Evolutionary conservation across 495 filamentous ascomycete species (phyloP).

Genomic region (Durotheca rogersii): DNA sequence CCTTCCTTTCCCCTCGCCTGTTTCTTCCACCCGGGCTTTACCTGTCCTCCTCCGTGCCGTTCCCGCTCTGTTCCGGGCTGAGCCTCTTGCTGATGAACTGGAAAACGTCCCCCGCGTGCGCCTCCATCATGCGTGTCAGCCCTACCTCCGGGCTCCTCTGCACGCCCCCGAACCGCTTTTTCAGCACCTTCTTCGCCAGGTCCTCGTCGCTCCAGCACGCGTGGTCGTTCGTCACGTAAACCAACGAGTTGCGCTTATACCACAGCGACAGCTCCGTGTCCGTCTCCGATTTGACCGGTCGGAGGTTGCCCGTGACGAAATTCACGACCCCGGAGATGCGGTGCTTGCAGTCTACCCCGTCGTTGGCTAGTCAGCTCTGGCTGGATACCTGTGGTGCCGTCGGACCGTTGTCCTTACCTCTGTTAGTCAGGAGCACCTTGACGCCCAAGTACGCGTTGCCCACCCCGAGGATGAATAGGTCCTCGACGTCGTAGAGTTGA

Average conservation of each 20-base stretch:
- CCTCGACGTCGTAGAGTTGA: slow-evolving; percentile 66
- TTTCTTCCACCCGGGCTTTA: slow-evolving; percentile 1
- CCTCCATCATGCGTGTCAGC: slow-evolving; percentile 64
- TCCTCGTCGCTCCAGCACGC: slow-evolving; percentile 65
- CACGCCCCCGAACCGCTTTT: slow-evolving; percentile 65
- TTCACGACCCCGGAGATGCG: slow-evolving; percentile 54
- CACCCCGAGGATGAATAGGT: slow-evolving; percentile 81
- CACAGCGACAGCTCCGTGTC: slow-evolving; percentile 65
- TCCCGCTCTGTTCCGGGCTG: slow-evolving; percentile 27
- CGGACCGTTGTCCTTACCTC: slow-evolving; percentile 49
- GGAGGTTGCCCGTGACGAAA: slow-evolving; percentile 64
- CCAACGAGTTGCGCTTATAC: slow-evolving; percentile 71
- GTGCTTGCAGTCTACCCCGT: slow-evolving; percentile 43
- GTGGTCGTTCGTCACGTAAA: slow-evolving; percentile 72
- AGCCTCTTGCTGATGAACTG: slow-evolving; percentile 55
- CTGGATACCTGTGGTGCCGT: not conserved
- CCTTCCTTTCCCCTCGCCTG: not conserved
- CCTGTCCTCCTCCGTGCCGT: slow-evolving; percentile 42
- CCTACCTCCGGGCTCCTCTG: slow-evolving; percentile 53
- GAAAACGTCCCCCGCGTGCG: slow-evolving; percentile 58
- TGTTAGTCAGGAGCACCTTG: slow-evolving; percentile 65
- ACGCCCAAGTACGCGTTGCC: slow-evolving; percentile 73
- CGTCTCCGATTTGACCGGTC: slow-evolving; percentile 64
- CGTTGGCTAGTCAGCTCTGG: slow-evolving; percentile 18
- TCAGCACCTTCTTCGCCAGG: slow-evolving; percentile 58